Evolutionary conservation across 129 eudicot species (phyloP), one percentile per base, ranked within the genome.

Genomic region (Flaveria bidentis): DNA sequence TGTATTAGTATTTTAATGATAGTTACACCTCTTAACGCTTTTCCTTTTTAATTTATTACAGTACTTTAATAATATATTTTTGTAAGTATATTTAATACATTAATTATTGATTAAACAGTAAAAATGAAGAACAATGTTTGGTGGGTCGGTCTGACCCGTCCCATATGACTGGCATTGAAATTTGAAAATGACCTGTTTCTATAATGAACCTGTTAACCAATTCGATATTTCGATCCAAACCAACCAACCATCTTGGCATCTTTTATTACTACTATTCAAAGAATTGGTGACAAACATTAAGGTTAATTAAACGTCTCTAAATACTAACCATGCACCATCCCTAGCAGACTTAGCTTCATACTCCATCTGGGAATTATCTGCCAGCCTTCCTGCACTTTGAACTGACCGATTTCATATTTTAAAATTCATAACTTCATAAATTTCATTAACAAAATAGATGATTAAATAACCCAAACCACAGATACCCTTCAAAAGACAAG

Each of bases 281-380:
- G 10, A 61, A 28, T 20, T 61, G 42, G 42, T 12, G 67, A 17
- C 18, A 26, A 63, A 22, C 69, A 15, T 63, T 9, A 67, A 23
- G 15, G 49, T 68, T 65, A 65, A 60, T 53, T 51, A 45, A 61
- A 63, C 74, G 51, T 33, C 53, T 15, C 16, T 50, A 72, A 18
- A 23, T 57, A 82, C 92, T 67, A 80, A 91, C 99, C 99, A 95
- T 81, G 97, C 97, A 83, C 97, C 99, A 85, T 95, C 99, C 74
- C 99, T 83, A 8, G 97, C 97, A 71, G 99, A 95, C 86, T 91
- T 95, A 73, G 99, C 99, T 87, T 95, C 99, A 66, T 87, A 95
- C 80, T 95, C 99, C 99, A 95, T 87, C 79, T 66, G 91, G 28
- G 88, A 77, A 82, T 77, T 87, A 64, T 91, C 94, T 39, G 78